Evolutionary conservation across 2,329 filamentous ascomycete genomes (phyloP).

Genomic region (Clarireedia homoeocarpa): DNA sequence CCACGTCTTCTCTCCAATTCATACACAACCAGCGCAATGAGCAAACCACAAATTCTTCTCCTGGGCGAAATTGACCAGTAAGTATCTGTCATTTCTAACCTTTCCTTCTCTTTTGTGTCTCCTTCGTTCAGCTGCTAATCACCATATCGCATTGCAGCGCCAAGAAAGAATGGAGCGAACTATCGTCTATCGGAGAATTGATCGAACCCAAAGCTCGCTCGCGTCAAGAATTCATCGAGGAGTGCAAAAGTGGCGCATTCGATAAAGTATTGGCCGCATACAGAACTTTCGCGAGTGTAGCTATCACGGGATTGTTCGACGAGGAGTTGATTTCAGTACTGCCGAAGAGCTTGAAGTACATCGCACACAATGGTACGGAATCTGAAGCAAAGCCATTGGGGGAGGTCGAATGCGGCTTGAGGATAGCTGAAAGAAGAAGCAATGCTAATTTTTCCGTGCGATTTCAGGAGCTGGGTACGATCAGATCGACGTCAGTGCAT

Average conservation of each 20-base stretch:
- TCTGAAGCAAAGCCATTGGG: not conserved
- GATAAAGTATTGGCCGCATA: constrained; percentile 59
- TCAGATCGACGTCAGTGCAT: constrained; percentile 67
- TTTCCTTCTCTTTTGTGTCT: not conserved
- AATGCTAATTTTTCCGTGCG: not conserved
- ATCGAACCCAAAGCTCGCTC: constrained; percentile 52
- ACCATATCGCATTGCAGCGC: constrained; percentile 41
- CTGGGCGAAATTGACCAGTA: constrained; percentile 58
- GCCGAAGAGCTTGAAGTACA: constrained; percentile 45
- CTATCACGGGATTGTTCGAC: constrained; percentile 62
- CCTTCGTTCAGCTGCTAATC: not conserved
- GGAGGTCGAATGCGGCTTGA: too few species aligned
- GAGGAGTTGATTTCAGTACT: constrained; percentile 56
- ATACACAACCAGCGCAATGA: constrained; percentile 19
- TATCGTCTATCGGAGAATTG: constrained; percentile 57
- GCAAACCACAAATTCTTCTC: constrained; percentile 52
- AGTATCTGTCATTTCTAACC: constrained; percentile 25
- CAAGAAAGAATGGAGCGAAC: constrained; percentile 52
- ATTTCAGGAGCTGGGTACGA: constrained; percentile 72
- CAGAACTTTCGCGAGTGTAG: constrained; percentile 60
- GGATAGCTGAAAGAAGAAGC: not conserved
- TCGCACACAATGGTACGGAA: constrained; percentile 52
- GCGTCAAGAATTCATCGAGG: constrained; percentile 59
- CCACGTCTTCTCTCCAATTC: not conserved
- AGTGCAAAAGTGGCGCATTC: constrained; percentile 57